Base-by-base conservation (phyloP, 2,329 filamentous ascomycete species). In the Sporothrix dimorphospora region DNA sequence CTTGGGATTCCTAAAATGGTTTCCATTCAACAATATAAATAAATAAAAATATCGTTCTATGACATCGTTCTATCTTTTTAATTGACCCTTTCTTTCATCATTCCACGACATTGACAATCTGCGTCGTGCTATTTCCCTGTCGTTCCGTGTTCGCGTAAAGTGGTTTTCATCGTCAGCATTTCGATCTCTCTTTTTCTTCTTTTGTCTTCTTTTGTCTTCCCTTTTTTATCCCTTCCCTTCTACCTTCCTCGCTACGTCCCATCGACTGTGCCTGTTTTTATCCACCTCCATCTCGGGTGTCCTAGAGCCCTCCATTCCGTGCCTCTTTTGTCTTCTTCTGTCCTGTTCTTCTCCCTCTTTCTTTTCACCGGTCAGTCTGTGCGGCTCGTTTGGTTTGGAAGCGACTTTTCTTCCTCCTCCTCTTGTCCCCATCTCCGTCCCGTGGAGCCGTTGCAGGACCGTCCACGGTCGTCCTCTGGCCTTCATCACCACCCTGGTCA, bases 291-390 rank as follows among this genome's bases (percentile, higher is more conserved):
- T 6, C 6, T 49, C 47, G 19, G 45, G 14, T 19, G 12, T 47
- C 14, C 5, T 11, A 40, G 38, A 40, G 14, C 16, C 45, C 16
- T 47, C 16, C 5, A 14, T 47, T 47, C 14, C 42, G 11, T 47
- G 47, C 16, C 47, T n/a, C 24, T 4, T 55, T 55, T 55, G 51
- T 24, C 24, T 24, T 24, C 8, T 57, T 34, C 34, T 59, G 30
- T 59, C n/a, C 8, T 59, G 14, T 21, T 14, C 27, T 38, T 61
- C 30, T 38, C 12, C 14, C 27, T n/a, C 16, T 34, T 9, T 57
- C 14, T 61, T 61, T 61, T 40, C 55, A 61, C 55, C 55, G 55
- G 30, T 61, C 55, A 5, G 55, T 61, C 55, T 40, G 55, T 61
- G 30, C 55, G 30, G 30, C 16, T 61, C 55, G 16, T 19, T 61